Evolutionary conservation across 1,284 basidiomycete genomes (phyloP).

Genomic region (Fistulina hepatica): DNA sequence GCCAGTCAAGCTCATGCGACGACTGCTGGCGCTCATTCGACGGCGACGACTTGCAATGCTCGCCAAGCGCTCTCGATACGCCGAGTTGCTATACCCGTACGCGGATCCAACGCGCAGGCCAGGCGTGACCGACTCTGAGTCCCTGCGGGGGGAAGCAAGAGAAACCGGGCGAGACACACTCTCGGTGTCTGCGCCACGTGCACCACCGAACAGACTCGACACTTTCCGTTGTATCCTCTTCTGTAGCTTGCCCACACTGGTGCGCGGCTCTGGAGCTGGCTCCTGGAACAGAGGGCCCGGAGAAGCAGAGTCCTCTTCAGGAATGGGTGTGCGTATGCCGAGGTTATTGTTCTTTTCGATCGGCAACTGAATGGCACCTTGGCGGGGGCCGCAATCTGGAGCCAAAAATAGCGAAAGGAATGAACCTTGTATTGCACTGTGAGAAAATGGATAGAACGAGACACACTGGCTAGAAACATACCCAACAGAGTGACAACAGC

Average conservation of each 20-base stretch:
- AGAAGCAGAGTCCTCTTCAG: slow-evolving; percentile 43
- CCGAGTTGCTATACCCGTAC: slow-evolving; percentile 60
- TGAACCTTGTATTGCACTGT: slow-evolving; percentile 52
- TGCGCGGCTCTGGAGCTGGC: slow-evolving; percentile 23
- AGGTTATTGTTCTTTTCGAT: slow-evolving; percentile 61
- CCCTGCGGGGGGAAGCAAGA: slow-evolving; percentile 32
- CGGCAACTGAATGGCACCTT: slow-evolving; percentile 72
- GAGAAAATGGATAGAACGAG: slow-evolving; percentile 6
- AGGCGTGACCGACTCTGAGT: slow-evolving; percentile 41
- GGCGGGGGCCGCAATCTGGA: slow-evolving; percentile 80
- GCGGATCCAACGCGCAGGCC: slow-evolving; percentile 60
- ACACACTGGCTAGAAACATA: slow-evolving; percentile 21
- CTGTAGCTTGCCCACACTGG: slow-evolving; percentile 28
- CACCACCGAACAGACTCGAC: slow-evolving; percentile 44
- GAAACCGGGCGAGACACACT: slow-evolving; percentile 30
- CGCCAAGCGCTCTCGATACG: slow-evolving; percentile 41
- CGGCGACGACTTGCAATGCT: slow-evolving; percentile 24
- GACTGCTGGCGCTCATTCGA: slow-evolving; percentile 25
- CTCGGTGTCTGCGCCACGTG: slow-evolving; percentile 29
- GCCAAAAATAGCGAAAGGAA: slow-evolving; percentile 83
- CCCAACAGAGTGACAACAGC: slow-evolving; percentile 64
- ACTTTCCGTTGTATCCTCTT: slow-evolving; percentile 41
- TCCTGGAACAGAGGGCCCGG: slow-evolving; percentile 40
- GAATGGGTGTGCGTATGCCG: slow-evolving; percentile 40
- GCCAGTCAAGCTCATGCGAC: slow-evolving; percentile 22